Evolutionary conservation across 257 asterid genomes (phyloP).

Genomic region (Solanum sejunctum): DNA sequence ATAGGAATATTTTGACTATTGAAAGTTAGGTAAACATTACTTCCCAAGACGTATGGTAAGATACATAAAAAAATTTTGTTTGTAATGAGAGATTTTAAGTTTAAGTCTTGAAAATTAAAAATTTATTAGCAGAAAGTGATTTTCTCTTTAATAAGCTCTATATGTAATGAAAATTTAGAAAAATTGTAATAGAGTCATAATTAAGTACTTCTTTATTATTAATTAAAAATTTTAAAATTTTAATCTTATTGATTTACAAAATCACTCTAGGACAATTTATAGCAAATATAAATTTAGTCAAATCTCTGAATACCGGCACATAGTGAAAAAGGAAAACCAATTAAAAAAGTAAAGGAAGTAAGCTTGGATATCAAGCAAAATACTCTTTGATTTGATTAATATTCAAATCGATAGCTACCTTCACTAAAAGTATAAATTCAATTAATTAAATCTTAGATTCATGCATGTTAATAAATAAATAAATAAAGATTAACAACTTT

Average conservation of each 20-base stretch:
- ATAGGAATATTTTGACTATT: background rate
- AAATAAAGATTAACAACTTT: background rate
- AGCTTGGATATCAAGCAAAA: background rate
- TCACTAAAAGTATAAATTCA: background rate
- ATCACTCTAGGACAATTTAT: fast-evolving
- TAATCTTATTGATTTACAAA: background rate
- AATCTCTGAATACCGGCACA: background rate
- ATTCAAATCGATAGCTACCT: background rate
- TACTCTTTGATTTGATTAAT: background rate
- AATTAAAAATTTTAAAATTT: fast-evolving
- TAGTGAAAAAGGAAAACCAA: background rate
- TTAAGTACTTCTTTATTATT: background rate
- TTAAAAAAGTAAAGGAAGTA: background rate
- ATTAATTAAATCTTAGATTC: background rate
- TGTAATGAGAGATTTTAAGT: fast-evolving
- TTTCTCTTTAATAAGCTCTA: fast-evolving
- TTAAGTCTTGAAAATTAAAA: fast-evolving
- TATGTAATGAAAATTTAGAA: background rate
- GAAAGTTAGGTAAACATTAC: background rate
- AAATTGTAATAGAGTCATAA: background rate
- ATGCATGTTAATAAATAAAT: background rate
- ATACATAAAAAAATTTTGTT: fast-evolving
- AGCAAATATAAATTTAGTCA: background rate
- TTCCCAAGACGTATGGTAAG: background rate
- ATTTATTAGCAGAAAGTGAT: fast-evolving